Base-by-base conservation (phyloP, 73 alveolate genomes). In the Loxodes magnus region DNA sequence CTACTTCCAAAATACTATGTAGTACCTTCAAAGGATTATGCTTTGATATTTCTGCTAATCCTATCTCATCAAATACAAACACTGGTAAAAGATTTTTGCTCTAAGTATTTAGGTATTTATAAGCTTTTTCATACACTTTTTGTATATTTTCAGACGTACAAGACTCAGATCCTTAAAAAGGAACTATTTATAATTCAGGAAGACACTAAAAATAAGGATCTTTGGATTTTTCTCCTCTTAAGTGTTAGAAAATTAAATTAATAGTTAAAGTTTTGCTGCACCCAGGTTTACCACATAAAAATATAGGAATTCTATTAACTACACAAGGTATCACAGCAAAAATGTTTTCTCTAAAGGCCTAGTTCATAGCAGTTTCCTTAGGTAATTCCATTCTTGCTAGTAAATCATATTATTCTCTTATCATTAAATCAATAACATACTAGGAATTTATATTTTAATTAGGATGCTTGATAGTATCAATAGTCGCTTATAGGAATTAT, bases 211-310 rank as follows among this genome's bases (percentile, higher is more conserved):
- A 39, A 23, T 56, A 56, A 2, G 35, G 43, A 2, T 56, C 62
- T 2, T 28, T 27, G 23, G 35, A 5, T 56, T 48, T 48, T 14
- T 14, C 34, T 6, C 41, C 42, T 7, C 37, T n/a, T 15, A 75
- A 46, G 29, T 52, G 36, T 14, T 57, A 52, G 20, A 31, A 6
- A 27, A 75, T 30, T 14, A 75, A 15, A 12, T 51, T 57, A 25
- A 75, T 26, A 38, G 77, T 50, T 37, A 70, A 54, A 38, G 89
- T 35, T 58, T 75, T 75, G 44, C 84, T 67, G 44, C 74, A 17
- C 3, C 89, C 89, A 4, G 89, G 89, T 36, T 74, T 70, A 2
- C 89, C 89, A 56, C 84, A 67, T 15, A 74, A 35, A 15, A 74
- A 68, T 43, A 74, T 33, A 33, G 89, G 89, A 10, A 48, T 54